Evolutionary conservation across 2,329 filamentous ascomycete genomes (phyloP).

Genomic region (Pseudocercospora ulei): DNA sequence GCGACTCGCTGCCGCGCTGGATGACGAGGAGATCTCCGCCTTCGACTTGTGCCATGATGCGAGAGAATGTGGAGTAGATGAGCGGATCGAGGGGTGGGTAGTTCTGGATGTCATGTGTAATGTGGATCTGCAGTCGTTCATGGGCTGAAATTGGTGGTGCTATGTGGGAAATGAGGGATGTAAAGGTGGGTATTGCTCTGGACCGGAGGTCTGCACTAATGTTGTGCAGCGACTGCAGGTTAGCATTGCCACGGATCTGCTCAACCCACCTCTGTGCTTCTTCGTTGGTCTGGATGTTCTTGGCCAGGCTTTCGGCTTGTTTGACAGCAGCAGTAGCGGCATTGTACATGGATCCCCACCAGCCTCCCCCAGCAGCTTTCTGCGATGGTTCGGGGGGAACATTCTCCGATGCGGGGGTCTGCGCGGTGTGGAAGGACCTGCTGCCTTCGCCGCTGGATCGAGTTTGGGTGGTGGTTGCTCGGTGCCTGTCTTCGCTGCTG

Average conservation of each 20-base stretch:
- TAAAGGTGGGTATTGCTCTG: slow-evolving; percentile 86
- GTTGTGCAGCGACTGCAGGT: slow-evolving; percentile 62
- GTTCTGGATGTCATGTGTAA: slow-evolving; percentile 86
- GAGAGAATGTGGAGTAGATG: slow-evolving; percentile 81
- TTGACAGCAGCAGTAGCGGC: slow-evolving; percentile 78
- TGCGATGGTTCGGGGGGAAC: slow-evolving; percentile 42
- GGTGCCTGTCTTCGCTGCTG: slow-evolving; percentile 53
- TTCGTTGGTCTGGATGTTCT: slow-evolving; percentile 91
- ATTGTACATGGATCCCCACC: slow-evolving; percentile 80
- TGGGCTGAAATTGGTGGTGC: slow-evolving; percentile 94
- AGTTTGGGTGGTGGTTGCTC: slow-evolving; percentile 31
- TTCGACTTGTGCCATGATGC: slow-evolving; percentile 98
- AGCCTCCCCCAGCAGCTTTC: slow-evolving; percentile 51
- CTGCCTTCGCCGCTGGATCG: slow-evolving; percentile 72
- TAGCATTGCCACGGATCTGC: slow-evolving; percentile 69
- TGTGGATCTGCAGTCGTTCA: slow-evolving; percentile 93
- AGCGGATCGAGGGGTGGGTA: slow-evolving; percentile 92
- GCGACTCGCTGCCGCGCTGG: slow-evolving; percentile 80
- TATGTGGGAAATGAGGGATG: slow-evolving; percentile 85
- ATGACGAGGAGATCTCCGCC: slow-evolving; percentile 90
- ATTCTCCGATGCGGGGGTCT: slow-evolving; percentile 55
- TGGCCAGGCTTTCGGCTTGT: slow-evolving; percentile 84
- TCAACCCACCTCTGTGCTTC: slow-evolving; percentile 95
- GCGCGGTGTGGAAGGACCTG: slow-evolving; percentile 59
- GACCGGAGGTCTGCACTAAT: slow-evolving; percentile 76